phyloP scores from a whole-genome alignment of 331 rosid genomes.

The Arachis monticola region DNA sequence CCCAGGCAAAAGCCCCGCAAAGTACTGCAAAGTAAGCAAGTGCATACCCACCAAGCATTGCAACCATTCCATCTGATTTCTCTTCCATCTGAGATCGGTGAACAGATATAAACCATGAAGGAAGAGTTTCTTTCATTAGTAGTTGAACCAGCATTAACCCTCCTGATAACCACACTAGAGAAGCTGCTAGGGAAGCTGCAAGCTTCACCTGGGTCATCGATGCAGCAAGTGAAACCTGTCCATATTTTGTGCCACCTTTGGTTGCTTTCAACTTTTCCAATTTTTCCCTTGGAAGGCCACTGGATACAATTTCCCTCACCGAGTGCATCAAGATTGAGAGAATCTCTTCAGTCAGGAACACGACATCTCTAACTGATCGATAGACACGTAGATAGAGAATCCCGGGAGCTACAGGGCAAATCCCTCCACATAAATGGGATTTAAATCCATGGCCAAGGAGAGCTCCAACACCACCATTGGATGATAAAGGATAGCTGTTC shows the following conservation, averaged over 20 bases:
- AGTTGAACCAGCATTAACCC: constrained; percentile 62
- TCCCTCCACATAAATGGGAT: constrained; percentile 52
- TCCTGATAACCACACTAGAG: constrained; percentile 73
- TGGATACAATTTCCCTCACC: constrained; percentile 56
- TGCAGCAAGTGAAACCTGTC: constrained; percentile 57
- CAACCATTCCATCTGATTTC: constrained; percentile 55
- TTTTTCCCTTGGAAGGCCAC: constrained; percentile 50
- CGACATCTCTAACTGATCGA: constrained; percentile 51
- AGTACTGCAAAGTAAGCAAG: constrained; percentile 68
- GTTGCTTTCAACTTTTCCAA: constrained; percentile 46
- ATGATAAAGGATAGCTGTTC: constrained; percentile 52
- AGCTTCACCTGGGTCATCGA: constrained; percentile 66
- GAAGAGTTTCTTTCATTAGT: constrained; percentile 64
- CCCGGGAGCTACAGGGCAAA: constrained; percentile 75
- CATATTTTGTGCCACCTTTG: constrained; percentile 53
- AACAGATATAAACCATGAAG: constrained; percentile 70
- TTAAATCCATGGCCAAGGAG: constrained; percentile 71
- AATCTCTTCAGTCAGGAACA: constrained; percentile 62
- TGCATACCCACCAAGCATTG: constrained; percentile 66
- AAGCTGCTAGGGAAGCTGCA: constrained; percentile 71
- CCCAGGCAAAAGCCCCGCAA: constrained; percentile 77
- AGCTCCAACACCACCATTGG: constrained; percentile 68
- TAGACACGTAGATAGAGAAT: constrained; percentile 62
- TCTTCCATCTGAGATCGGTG: constrained; percentile 58
- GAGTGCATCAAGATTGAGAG: constrained; percentile 66